Base-by-base conservation (phyloP, 225 moss, liverwort and hornwort species). In the Sphagnum tenellum region DNA sequence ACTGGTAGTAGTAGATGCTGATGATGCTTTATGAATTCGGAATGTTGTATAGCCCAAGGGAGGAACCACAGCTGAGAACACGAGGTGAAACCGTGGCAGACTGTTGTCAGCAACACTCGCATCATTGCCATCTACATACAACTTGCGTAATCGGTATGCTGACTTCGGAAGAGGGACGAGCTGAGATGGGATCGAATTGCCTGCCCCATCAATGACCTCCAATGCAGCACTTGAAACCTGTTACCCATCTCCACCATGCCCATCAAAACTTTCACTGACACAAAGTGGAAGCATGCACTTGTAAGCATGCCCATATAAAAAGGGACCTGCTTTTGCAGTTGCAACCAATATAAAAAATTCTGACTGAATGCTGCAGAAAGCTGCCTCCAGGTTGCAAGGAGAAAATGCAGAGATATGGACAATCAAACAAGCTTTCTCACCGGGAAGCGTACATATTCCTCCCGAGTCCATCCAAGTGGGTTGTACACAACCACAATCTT, bases 401-500 rank as follows among this genome's bases (percentile, higher is more conserved):
- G 29, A 29, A 29, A 29, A 29, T 29, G 29, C 29, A 29, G 29
- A 29, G 29, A 29, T 29, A 29, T 29, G 29, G 29, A 29, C 29
- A 29, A 29, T 29, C 29, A 29, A 29, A 29, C 29, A 29, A 29
- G 29, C 0, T 9, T 62, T 57, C 87, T 74, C 74, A 91, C 96
- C 74, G 98, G 98, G 69, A 98, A 75, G 57, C 90, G 87, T 66
- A 98, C 76, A 55, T 87, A 77, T 7, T 93, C 90, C 70, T 90
- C 66, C 55, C 89, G 78, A 67, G 80, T 62, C 93, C 90, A 93
- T 51, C 87, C 98, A 67, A 98, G 81, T 61, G 98, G 75, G 71
- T 98, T 98, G 71, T 90, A 98, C 5, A 89, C 93, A 55, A 93
- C 85, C 76, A 98, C 79, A 68, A 93, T 82, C 94, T 94, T 80